These are phyloP conservation scores for Populus euphratica DNA, from an alignment of 345 rosid genomes.

Conservation along the genomic window DNA sequence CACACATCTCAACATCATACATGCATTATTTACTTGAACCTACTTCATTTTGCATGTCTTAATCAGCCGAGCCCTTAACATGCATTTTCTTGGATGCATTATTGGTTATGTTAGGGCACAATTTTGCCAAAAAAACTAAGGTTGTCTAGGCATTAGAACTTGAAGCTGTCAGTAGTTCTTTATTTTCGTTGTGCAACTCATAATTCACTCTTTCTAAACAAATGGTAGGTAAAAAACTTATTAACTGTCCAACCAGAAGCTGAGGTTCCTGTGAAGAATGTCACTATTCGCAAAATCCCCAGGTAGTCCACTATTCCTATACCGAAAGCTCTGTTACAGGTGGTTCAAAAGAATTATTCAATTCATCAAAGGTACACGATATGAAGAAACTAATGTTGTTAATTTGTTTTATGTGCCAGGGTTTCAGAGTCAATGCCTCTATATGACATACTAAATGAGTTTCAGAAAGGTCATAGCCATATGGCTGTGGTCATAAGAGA, in stretches of 20 bases:
- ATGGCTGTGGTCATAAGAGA: slow-evolving; percentile 78
- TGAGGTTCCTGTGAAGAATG: slow-evolving; percentile 64
- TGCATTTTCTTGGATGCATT: too few relatives aligned
- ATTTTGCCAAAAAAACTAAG: too few relatives aligned
- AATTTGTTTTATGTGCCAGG: slow-evolving; percentile 27
- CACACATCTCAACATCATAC: neutral
- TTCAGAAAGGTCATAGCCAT: slow-evolving; percentile 96
- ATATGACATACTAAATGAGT: slow-evolving; percentile 86
- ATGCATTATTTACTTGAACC: neutral
- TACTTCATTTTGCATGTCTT: neutral
- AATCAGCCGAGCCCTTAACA: too few relatives aligned
- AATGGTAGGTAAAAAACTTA: slow-evolving; percentile 66
- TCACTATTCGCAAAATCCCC: slow-evolving; percentile 80
- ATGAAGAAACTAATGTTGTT: neutral
- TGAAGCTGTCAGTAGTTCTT: too few relatives aligned
- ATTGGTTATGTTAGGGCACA: too few relatives aligned
- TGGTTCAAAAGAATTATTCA: neutral
- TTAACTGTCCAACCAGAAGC: slow-evolving; percentile 73
- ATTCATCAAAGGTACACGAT: neutral
- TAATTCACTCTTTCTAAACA: too few relatives aligned
- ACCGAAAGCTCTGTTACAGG: neutral
- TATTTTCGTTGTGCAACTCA: too few relatives aligned
- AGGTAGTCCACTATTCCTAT: slow-evolving; percentile 38
- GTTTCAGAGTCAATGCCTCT: slow-evolving; percentile 75
- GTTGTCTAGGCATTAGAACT: too few relatives aligned